Percentiles rank a stretch among this genome's conserved stretches.
These are phyloP conservation scores for Talaromyces rugulosus DNA, from an alignment of 2,329 filamentous ascomycete genomes.

Conservation along the genomic window DNA sequence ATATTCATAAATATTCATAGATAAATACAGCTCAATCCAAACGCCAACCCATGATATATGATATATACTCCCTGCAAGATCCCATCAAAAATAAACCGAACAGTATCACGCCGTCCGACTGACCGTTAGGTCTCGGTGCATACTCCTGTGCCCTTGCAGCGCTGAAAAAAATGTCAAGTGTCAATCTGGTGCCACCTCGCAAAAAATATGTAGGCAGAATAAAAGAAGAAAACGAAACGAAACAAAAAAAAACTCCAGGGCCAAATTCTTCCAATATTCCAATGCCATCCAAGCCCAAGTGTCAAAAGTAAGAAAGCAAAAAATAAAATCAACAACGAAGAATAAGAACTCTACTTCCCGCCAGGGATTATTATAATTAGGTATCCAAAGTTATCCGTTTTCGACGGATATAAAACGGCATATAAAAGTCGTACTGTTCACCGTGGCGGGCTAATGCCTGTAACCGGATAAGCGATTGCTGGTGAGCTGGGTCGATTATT, in stretches of 20 bases:
- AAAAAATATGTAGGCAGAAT: background rate
- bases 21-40: background rate
- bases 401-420: background rate
- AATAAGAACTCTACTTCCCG: background rate
- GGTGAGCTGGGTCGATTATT: slow-evolving; percentile 29
- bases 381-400: background rate
- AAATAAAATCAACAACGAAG: background rate
- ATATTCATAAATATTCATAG: background rate
- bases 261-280: background rate
- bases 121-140: background rate
- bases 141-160: background rate
- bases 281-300: background rate
- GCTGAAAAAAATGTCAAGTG: background rate
- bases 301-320: background rate
- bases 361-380: background rate
- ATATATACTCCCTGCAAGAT: background rate
- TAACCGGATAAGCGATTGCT: slow-evolving; percentile 20
- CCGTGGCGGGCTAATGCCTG: slow-evolving; percentile 28
- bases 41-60: slow-evolving; percentile 1
- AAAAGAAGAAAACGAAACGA: background rate
- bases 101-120: background rate
- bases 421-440: slow-evolving; percentile 12
- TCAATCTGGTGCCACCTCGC: background rate
- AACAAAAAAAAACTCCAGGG: background rate
- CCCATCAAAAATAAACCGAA: background rate